phyloP scores from a whole-genome alignment of 306 rosid genomes.

The Albizia julibrissin region DNA sequence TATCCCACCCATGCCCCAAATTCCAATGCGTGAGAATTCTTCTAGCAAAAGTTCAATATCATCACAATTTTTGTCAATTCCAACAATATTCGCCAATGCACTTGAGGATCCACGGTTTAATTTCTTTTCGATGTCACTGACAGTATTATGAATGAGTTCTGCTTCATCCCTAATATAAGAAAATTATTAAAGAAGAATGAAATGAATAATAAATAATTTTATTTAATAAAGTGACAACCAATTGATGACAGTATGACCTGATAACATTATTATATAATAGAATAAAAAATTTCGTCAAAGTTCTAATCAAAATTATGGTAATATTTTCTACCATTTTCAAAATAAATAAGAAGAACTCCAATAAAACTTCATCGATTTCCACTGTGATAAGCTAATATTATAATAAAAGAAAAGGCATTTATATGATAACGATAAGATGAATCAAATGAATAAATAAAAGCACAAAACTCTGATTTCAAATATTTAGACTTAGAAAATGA shows the following conservation, averaged over 20 bases:
- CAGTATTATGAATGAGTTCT: too few species aligned
- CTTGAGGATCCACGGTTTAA: not conserved
- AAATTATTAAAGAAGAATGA: too few species aligned
- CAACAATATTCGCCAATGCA: not conserved
- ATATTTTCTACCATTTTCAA: too few species aligned
- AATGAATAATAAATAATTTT: too few species aligned
- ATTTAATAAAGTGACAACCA: too few species aligned
- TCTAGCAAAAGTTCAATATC: not conserved
- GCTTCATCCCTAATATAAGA: too few species aligned
- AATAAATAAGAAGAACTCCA: not conserved
- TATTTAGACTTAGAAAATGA: not conserved
- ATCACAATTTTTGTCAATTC: not conserved
- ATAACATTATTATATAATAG: too few species aligned
- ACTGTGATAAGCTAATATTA: not conserved
- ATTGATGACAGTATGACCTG: not conserved
- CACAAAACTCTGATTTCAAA: not conserved
- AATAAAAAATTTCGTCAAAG: not conserved
- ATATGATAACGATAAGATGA: not conserved
- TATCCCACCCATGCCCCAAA: conserved; percentile 34
- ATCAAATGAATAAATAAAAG: not conserved
- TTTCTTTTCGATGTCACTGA: not conserved
- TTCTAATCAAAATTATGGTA: too few species aligned
- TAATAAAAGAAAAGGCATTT: not conserved
- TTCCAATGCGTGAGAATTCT: not conserved
- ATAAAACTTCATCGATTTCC: not conserved